Base-by-base conservation (phyloP, 108 stramenopile species). In the Skeletonema grethae region DNA sequence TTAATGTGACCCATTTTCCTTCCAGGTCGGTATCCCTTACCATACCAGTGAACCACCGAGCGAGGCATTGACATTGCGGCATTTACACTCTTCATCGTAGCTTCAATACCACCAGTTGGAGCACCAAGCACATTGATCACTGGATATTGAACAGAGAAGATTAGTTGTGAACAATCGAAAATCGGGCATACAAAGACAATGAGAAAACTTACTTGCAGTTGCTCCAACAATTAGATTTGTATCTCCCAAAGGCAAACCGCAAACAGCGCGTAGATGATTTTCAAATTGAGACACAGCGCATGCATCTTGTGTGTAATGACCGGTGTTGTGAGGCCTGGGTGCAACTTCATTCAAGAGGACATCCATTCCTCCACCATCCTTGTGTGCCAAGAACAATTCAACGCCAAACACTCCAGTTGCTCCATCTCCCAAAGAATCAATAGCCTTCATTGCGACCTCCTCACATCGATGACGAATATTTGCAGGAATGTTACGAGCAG, bases 291-390 rank as follows among this genome's bases (percentile, higher is more conserved):
- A 91, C 22, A 88, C 82, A 3, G 87, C 92, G 73, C 97, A 98
- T 12, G 97, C 97, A 82, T 99, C 97, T 76, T 98, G 98, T 15
- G 99, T 99, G 86, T 98, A 98, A 85, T 99, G 99, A n/a, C 99
- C 99, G 5, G 97, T 96, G 71, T 99, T 99, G 76, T 99, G 99
- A 30, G 99, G 98, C 28, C 96, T 75, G 6, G 99, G 99, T 3
- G 99, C 99, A 18, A 98, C 87, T 77, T 99, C 99, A 75, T 99
- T 99, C 45, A 98, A 75, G 5, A 99, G 77, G 7, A 99, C 93
- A 50, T 86, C 79, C 72, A 75, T 61, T 24, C 62, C 69, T 3
- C 85, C 90, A 30, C 63, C 56, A 15, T 34, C 50, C 50, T 82
- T 86, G 10, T 87, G 81, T 36, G 87, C 82, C 58, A 92, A 69